phyloP scores from a whole-genome alignment of 2,329 filamentous ascomycete genomes.

The Aspergillus aculeatus region DNA sequence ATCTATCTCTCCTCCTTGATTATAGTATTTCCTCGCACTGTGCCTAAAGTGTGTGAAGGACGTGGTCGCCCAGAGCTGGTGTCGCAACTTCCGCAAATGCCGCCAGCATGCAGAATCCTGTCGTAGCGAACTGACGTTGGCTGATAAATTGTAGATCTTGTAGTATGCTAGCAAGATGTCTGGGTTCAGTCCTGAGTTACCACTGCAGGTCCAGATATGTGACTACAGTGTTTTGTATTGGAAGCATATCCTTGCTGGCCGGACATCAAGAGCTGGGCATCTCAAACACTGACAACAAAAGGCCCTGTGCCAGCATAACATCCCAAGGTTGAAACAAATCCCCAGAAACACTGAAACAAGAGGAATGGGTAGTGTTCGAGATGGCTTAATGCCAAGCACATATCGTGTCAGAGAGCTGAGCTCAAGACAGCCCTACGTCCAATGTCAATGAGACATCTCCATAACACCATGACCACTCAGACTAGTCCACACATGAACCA shows the following conservation, averaged over 20 bases:
- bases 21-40: background rate
- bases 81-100: background rate
- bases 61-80: background rate
- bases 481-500: background rate
- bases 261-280: background rate
- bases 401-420: background rate
- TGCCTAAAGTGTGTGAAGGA: background rate
- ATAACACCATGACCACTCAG: background rate
- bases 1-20: background rate
- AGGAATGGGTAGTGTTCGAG: no score
- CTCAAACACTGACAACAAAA: background rate
- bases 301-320: background rate
- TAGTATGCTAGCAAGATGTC: background rate
- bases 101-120: background rate
- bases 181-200: background rate
- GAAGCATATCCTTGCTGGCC: background rate
- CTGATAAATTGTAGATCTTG: background rate
- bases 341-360: background rate
- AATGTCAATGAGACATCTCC: background rate
- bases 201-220: background rate
- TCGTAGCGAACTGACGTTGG: background rate
- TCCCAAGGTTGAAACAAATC: background rate
- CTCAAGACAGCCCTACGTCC: background rate
- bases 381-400: background rate
- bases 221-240: background rate